Evolutionary conservation across 441 rosid species (phyloP).

Genomic region (California macrophylla): DNA sequence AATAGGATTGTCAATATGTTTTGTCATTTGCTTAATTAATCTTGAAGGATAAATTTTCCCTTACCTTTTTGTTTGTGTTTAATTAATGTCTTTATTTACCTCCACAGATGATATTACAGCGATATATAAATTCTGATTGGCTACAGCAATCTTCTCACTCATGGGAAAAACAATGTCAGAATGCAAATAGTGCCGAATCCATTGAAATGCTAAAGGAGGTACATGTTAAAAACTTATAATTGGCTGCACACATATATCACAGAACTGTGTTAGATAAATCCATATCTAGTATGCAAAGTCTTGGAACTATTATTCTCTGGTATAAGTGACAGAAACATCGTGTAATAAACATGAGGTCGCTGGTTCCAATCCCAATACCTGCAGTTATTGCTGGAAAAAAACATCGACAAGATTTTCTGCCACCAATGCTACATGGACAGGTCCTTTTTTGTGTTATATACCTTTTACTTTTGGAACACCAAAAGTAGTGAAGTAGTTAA

Average conservation of each 20-base stretch:
- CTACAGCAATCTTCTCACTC: constrained; percentile 39
- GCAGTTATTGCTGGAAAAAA: no score
- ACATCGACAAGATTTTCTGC: not conserved
- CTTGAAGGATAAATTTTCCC: not conserved
- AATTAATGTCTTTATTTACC: constrained; percentile 19
- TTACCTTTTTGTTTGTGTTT: constrained; percentile 8
- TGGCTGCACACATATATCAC: not conserved
- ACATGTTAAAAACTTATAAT: constrained; percentile 5
- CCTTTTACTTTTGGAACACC: not conserved
- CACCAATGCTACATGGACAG: not conserved
- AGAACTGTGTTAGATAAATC: not conserved
- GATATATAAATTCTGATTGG: constrained; percentile 64
- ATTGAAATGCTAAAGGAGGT: constrained; percentile 88
- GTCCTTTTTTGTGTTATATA: not conserved
- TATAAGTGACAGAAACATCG: no score
- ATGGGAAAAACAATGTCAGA: constrained; percentile 65
- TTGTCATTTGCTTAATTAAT: not conserved
- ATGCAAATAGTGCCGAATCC: constrained; percentile 69
- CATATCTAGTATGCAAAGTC: not conserved
- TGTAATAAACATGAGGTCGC: no score
- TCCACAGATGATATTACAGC: constrained; percentile 67
- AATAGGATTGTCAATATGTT: not conserved
- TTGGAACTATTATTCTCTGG: not conserved
- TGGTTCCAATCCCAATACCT: no score
- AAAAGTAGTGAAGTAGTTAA: not conserved